These are phyloP conservation scores for Tephrocybe sp. DNA, from an alignment of 768 basidiomycete genomes.

Conservation along the genomic window DNA sequence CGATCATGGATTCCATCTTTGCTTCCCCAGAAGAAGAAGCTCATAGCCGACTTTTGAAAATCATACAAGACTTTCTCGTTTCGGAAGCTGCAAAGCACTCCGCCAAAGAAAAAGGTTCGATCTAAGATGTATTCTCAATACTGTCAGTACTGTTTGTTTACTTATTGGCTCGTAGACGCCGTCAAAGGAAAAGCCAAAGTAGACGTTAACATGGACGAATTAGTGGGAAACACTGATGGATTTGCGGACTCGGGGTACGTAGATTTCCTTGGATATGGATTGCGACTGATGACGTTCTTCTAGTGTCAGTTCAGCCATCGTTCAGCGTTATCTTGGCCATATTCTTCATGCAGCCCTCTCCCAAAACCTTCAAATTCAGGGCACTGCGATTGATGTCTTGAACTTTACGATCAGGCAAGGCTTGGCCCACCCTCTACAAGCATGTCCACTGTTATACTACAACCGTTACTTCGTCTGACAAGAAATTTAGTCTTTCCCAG, in stretches of 20 bases:
- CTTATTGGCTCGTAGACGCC: slow-evolving; percentile 29
- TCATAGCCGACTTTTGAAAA: slow-evolving; percentile 72
- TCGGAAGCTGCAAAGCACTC: slow-evolving; percentile 80
- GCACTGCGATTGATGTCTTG: slow-evolving; percentile 84
- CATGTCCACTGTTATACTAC: slow-evolving; percentile 25
- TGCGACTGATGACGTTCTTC: slow-evolving; percentile 1
- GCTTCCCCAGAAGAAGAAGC: slow-evolving; percentile 67
- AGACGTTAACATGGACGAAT: slow-evolving; percentile 84
- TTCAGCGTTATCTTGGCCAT: slow-evolving; percentile 85
- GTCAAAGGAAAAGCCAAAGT: slow-evolving; percentile 43
- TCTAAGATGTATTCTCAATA: not conserved
- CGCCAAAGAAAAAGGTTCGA: slow-evolving; percentile 63
- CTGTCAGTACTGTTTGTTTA: not conserved
- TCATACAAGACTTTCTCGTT: slow-evolving; percentile 88
- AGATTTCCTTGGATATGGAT: not conserved
- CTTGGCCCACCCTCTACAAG: slow-evolving; percentile 90
- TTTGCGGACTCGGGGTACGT: slow-evolving; percentile 96
- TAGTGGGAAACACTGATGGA: slow-evolving; percentile 92
- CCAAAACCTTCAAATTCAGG: slow-evolving; percentile 65
- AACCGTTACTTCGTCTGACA: not conserved
- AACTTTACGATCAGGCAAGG: slow-evolving; percentile 95
- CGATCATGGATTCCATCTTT: slow-evolving; percentile 90
- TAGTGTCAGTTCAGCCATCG: slow-evolving; percentile 91
- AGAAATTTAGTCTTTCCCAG: slow-evolving; percentile 71
- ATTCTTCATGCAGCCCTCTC: slow-evolving; percentile 84